Evolutionary conservation across 176 grass and related monocot genomes (phyloP), one percentile per base, ranked within the genome.

Genomic region (Coix lacrymajobi): DNA sequence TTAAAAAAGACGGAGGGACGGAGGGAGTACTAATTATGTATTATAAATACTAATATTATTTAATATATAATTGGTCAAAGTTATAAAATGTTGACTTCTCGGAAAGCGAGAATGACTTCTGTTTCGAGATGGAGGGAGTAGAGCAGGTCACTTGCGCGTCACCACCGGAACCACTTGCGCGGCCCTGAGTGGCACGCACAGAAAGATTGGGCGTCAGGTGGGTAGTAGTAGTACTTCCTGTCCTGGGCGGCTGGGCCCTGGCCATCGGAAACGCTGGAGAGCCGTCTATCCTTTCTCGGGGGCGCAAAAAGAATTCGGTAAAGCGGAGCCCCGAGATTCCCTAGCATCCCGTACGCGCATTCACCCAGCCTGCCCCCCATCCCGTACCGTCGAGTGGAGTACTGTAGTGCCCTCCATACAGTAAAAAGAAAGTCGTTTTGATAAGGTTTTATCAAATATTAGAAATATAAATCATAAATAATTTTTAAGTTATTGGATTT

Each of bases 121-220:
- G n/a, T n/a, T n/a, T n/a, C n/a, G n/a, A n/a, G n/a, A n/a, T n/a
- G n/a, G n/a, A n/a, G n/a, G n/a, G n/a, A n/a, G 8, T 39, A 10
- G 56, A 5, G 14, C 72, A 36, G 24, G 10, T 11, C 38, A 44
- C 20, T 41, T 70, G 67, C 31, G 20, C 38, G 24, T 49, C 75
- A 30, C 19, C 34, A 30, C 6, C 12, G 38, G 60, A 77, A 1
- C 84, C 64, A 79, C 80, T 88, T 72, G 62, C 61, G 81, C 76
- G 48, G 60, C 38, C 36, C 70, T 85, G 82, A 79, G 25, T 44
- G 58, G 58, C 78, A 65, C 60, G 73, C 73, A 45, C 78, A 41
- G 66, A 11, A 67, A 82, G 83, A 90, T 90, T 90, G 79, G 73
- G 16, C 57, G 12, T 82, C 78, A 86, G 83, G 66, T 86, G 83